Evolutionary conservation across 1,284 basidiomycete species (phyloP).

Genomic region (Ustilago trichophora): DNA sequence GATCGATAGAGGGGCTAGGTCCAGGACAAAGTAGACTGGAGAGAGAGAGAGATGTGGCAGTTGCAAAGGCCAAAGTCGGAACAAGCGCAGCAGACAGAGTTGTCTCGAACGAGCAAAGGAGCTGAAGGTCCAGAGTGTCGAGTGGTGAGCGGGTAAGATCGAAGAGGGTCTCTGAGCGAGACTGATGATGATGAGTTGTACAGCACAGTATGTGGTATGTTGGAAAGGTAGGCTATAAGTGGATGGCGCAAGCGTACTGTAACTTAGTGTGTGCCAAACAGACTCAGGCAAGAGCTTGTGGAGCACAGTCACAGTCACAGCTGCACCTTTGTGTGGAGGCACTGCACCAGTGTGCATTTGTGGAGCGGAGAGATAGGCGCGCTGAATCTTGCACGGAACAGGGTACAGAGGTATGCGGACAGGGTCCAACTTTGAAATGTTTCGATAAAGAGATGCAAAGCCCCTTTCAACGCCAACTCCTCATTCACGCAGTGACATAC

Average conservation of each 20-base stretch:
- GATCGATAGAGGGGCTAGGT: background rate
- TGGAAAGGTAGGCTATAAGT: background rate
- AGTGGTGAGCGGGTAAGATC: background rate
- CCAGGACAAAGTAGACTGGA: too few relatives aligned
- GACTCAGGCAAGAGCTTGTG: background rate
- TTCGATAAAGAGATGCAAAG: too few relatives aligned
- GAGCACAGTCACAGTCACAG: background rate
- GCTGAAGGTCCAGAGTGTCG: background rate
- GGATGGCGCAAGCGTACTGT: background rate
- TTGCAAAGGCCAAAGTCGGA: too few relatives aligned
- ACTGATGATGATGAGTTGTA: too few relatives aligned
- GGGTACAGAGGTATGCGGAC: too few relatives aligned
- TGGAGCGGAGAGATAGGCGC: slow-evolving; percentile 8
- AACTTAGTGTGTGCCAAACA: too few relatives aligned
- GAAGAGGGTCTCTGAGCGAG: background rate
- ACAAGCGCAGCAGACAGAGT: too few relatives aligned
- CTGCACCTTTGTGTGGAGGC: background rate
- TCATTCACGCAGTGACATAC: too few relatives aligned
- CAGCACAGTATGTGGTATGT: background rate
- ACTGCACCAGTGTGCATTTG: background rate
- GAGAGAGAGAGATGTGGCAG: too few relatives aligned
- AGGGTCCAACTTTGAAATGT: slow-evolving; percentile 7
- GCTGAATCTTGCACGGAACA: too few relatives aligned
- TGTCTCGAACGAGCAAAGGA: too few relatives aligned
- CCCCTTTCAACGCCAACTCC: too few relatives aligned